phyloP scores from a whole-genome alignment of 169 alveolate species.

The Plasmodium falciparum region DNA sequence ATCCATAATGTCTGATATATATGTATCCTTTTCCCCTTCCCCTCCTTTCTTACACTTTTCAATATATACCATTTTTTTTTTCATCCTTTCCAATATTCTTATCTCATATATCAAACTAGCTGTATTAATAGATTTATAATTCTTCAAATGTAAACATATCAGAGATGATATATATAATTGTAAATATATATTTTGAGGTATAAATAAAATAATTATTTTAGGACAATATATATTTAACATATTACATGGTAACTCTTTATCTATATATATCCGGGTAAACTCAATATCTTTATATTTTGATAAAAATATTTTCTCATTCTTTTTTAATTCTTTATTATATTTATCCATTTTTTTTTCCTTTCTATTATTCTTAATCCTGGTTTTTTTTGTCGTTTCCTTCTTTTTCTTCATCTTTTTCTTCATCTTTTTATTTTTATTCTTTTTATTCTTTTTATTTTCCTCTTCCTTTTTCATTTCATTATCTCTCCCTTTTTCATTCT shows the following conservation, averaged over 20 bases:
- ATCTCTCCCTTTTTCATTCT: too few species aligned
- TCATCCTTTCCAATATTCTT: constrained; percentile 34
- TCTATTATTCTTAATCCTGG: background rate
- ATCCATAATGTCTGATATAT: background rate
- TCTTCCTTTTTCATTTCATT: constrained; percentile 6
- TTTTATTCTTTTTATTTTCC: constrained; percentile 1
- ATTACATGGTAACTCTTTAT: constrained; percentile 38
- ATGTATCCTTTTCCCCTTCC: background rate
- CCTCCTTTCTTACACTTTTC: background rate
- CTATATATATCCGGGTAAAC: constrained; percentile 21
- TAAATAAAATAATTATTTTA: constrained; percentile 37
- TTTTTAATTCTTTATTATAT: constrained; percentile 19
- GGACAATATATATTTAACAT: constrained; percentile 30
- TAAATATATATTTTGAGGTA: constrained; percentile 57
- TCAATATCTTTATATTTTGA: constrained; percentile 33
- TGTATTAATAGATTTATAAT: constrained; percentile 27
- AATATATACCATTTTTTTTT: background rate
- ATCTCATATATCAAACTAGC: constrained; percentile 19
- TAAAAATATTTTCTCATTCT: constrained; percentile 1
- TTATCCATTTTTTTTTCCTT: background rate
- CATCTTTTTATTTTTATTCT: background rate
- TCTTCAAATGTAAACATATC: constrained; percentile 47
- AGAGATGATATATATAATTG: constrained; percentile 47
- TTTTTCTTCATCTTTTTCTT: background rate
- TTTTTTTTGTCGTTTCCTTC: background rate